A percentile compares a stretch with the other conserved stretches of the same genome.
phyloP scores from a whole-genome alignment of 768 basidiomycete genomes.

The Lactarius hengduanensis region DNA sequence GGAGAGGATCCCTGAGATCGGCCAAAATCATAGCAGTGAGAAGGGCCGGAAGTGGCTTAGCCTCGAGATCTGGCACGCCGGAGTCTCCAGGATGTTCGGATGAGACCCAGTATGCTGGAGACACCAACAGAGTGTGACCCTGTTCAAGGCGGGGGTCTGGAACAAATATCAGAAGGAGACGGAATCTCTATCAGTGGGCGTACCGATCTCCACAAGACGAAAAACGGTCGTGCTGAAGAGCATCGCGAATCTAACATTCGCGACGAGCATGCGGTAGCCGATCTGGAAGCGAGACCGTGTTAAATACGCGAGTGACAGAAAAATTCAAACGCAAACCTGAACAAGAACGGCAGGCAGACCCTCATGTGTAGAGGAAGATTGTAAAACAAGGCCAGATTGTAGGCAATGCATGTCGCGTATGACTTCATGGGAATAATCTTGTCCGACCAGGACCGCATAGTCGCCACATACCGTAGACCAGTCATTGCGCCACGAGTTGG shows the following conservation, averaged over 20 bases:
- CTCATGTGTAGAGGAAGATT: conserved; percentile 16
- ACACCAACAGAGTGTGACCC: conserved; percentile 11
- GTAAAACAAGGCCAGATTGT: conserved; percentile 16
- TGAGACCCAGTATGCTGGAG: conserved; percentile 17
- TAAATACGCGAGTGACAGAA: background rate
- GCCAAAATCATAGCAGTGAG: conserved; percentile 17
- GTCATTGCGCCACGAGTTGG: conserved; percentile 21
- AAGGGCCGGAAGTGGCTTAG: conserved; percentile 15
- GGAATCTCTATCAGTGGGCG: background rate
- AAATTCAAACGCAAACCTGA: conserved; percentile 7
- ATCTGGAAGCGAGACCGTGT: background rate
- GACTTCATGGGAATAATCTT: conserved; percentile 9
- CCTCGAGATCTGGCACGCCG: conserved; percentile 3
- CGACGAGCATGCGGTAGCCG: conserved; percentile 18
- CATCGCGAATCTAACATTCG: conserved; percentile 13
- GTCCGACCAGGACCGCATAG: conserved; percentile 11
- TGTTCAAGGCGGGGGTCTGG: conserved; percentile 13
- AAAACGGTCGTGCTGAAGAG: conserved; percentile 13
- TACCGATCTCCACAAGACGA: conserved; percentile 20
- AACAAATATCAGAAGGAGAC: background rate
- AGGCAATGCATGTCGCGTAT: conserved; percentile 9
- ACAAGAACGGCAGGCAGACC: conserved; percentile 15
- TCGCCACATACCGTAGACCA: conserved; percentile 14
- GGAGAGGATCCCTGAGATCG: background rate
- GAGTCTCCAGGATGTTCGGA: background rate